Evolutionary conservation across 2,329 filamentous ascomycete species (phyloP).

Genomic region (Neopestalotiopsis clavispora): DNA sequence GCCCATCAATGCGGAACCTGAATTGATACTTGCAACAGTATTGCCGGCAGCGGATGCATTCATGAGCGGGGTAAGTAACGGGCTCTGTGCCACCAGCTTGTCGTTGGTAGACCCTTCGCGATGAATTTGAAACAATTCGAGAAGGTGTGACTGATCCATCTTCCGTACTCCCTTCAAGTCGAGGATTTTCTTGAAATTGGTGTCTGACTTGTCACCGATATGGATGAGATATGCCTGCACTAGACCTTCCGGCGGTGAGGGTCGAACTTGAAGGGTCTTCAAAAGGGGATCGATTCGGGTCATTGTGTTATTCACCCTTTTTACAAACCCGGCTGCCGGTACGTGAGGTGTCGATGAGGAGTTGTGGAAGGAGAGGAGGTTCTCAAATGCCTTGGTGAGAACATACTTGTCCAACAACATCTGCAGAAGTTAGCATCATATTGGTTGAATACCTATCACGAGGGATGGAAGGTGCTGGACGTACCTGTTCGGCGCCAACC

Average conservation of each 20-base stretch:
- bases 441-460: background rate
- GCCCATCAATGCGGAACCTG: conserved; percentile 38
- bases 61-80: conserved; percentile 73
- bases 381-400: conserved; percentile 78
- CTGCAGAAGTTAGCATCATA: conserved; percentile 45
- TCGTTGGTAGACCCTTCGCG: conserved; percentile 76
- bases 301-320: conserved; percentile 84
- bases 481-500: conserved; percentile 87
- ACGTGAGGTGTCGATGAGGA: conserved; percentile 44
- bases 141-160: conserved; percentile 77
- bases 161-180: conserved; percentile 93
- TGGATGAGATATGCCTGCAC: conserved; percentile 98
- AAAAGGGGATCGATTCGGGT: conserved; percentile 88
- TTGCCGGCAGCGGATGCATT: conserved; percentile 43
- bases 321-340: conserved; percentile 70
- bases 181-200: conserved; percentile 94
- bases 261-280: conserved; percentile 94
- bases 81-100: conserved; percentile 71
- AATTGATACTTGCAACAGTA: conserved; percentile 48
- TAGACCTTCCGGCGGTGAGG: conserved; percentile 88
- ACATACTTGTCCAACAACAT: conserved; percentile 97
- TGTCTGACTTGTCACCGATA: conserved; percentile 89
- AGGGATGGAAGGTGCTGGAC: conserved; percentile 19
- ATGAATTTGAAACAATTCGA: conserved; percentile 84
- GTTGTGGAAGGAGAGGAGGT: conserved; percentile 69